Evolutionary conservation across 305 asterid genomes (phyloP), one percentile per base, ranked within the genome.

Genomic region (Nicotiana rustica): DNA sequence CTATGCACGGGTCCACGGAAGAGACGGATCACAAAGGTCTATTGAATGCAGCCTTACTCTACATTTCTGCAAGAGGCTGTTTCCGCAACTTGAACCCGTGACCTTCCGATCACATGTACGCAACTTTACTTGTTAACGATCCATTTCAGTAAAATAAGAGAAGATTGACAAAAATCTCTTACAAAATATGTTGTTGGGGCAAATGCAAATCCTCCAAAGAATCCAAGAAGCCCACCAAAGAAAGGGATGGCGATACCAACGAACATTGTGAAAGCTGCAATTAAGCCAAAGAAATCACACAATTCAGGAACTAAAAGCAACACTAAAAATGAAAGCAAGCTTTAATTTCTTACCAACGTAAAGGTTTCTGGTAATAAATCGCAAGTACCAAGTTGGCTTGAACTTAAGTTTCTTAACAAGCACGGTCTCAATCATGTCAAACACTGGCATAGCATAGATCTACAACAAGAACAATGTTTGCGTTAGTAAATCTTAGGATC

Each of bases 111-210:
- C 0, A 25, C 29, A 25, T 25, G 29, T 25, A 25, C 29, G 29
- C 29, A 25, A 25, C 29, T 35, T 35, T 35, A 4, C 1, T 0
- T 4, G 6, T 35, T 35, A 35, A 25, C 29, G 29, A 25, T 25
- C 29, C 29, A 25, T 25, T 25, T 25, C 38, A 0, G 38, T 5
- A 35, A 35, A 35, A 4, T 35, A 35, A 35, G 6, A 35, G 38
- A 35, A 35, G 6, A 35, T 35, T 4, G 41, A 36, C 82, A 25
- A n/a, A 1, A 10, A 18, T 25, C 4, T 10, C 98, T 93, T 88
- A 93, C 97, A 12, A 93, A 95, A 90, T 91, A 95, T 66, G 98
- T 92, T 21, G 98, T 93, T 55, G 98, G 98, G 3, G 97, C 97
- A 70, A 93, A 95, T 36, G 98, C 97, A 80, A 95, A 93, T 52